Evolutionary conservation across 2,329 filamentous ascomycete genomes (phyloP).

Genomic region (Chaetomium globosum): DNA sequence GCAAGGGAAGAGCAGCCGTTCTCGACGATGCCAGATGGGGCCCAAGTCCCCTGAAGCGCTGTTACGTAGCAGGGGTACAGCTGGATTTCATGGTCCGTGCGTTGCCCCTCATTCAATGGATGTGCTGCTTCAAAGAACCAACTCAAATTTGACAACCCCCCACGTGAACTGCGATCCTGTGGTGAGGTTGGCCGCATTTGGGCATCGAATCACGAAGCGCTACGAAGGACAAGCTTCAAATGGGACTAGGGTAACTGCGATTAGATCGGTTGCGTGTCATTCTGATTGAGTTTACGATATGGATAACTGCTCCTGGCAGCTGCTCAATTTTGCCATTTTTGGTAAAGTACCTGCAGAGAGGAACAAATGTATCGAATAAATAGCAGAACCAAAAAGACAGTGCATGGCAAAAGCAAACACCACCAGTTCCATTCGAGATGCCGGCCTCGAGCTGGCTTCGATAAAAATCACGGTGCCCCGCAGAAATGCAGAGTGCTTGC

Average conservation of each 20-base stretch:
- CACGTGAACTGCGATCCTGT: not conserved
- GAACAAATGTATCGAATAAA: no score
- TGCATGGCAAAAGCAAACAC: no score
- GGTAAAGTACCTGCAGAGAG: not conserved
- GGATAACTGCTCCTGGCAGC: not conserved
- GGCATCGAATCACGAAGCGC: no score
- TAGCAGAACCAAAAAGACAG: no score
- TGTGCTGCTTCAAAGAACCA: not conserved
- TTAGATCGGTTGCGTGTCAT: not conserved
- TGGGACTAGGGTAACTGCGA: not conserved
- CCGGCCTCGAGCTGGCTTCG: no score
- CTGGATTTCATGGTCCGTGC: conserved; percentile 20
- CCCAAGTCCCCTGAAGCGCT: conserved; percentile 24
- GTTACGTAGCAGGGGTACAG: conserved; percentile 21
- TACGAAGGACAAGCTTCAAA: not conserved
- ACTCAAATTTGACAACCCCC: not conserved
- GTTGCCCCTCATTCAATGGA: conserved; percentile 14
- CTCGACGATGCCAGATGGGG: conserved; percentile 10
- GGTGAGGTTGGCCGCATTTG: not conserved
- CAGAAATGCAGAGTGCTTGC: not conserved
- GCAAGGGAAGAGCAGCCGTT: not conserved
- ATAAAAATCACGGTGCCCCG: conserved; percentile 14
- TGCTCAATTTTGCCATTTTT: not conserved
- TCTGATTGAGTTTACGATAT: not conserved
- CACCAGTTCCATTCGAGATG: no score